Conservation (phyloP, 2,329 filamentous ascomycete genomes). For the Fusarium begoniae region DNA sequence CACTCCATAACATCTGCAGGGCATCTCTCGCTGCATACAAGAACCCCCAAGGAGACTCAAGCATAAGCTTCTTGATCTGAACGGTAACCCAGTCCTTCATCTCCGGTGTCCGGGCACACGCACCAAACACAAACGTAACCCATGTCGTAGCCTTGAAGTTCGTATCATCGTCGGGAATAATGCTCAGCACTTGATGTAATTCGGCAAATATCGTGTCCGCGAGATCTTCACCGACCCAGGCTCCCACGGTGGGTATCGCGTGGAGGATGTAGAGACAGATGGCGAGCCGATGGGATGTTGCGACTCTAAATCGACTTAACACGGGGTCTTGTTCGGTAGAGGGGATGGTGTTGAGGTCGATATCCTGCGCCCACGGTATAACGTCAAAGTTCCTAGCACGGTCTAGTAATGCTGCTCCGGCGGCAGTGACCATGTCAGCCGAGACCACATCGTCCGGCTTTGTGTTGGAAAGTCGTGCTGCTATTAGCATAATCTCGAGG, state of each 20-base stretch:
- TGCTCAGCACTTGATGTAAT: conserved; percentile 57
- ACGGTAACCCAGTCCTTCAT: conserved; percentile 60
- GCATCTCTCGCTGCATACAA: conserved; percentile 57
- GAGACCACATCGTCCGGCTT: conserved; percentile 40
- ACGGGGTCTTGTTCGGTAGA: conserved; percentile 48
- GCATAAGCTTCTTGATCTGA: conserved; percentile 52
- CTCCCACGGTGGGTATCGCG: conserved; percentile 45
- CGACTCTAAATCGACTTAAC: conserved; percentile 52
- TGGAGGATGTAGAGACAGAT: conserved; percentile 58
- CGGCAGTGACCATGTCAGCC: conserved; percentile 43
- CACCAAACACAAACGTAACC: conserved; percentile 66
- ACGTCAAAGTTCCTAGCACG: conserved; percentile 54
- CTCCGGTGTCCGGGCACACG: conserved; percentile 55
- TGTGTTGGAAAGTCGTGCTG: conserved; percentile 52
- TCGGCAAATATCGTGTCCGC: conserved; percentile 53
- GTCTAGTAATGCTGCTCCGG: conserved; percentile 48
- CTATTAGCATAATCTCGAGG: conserved; percentile 54
- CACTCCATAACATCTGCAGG: conserved; percentile 55
- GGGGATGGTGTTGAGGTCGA: conserved; percentile 48
- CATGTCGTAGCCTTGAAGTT: conserved; percentile 66
- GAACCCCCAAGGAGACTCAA: conserved; percentile 59
- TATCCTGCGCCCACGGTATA: conserved; percentile 51
- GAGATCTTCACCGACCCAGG: conserved; percentile 40
- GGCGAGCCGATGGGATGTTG: conserved; percentile 54
- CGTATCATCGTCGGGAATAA: conserved; percentile 58